A percentile compares a stretch with the other conserved stretches of the same genome.
Conservation (phyloP, 1,284 basidiomycete species). For the Ceratobasidium sp. region DNA sequence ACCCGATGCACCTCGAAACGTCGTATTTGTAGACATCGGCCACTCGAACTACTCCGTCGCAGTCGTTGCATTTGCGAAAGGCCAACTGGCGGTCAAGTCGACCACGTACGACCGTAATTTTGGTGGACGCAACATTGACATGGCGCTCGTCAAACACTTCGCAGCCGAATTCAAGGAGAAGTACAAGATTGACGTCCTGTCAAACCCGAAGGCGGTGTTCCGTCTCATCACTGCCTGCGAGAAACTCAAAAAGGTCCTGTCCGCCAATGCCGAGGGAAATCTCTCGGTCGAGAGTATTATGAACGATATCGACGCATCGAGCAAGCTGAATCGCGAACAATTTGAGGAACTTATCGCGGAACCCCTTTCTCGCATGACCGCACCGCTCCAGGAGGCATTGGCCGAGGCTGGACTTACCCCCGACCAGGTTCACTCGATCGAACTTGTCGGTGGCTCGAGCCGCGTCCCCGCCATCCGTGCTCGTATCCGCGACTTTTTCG, state of each 20-base stretch:
- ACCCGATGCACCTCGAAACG: conserved; percentile 78
- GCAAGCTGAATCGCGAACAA: conserved; percentile 64
- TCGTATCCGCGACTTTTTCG: conserved; percentile 68
- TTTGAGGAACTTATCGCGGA: conserved; percentile 65
- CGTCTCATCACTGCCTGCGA: conserved; percentile 82
- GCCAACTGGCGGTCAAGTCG: conserved; percentile 82
- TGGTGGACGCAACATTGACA: conserved; percentile 93
- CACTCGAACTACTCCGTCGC: conserved; percentile 87
- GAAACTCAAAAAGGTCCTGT: conserved; percentile 74
- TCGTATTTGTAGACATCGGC: conserved; percentile 92
- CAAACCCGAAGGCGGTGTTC: conserved; percentile 90
- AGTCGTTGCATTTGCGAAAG: conserved; percentile 91
- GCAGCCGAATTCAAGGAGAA: conserved; percentile 88
- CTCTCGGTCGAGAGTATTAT: conserved; percentile 92
- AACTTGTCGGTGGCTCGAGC: conserved; percentile 72
- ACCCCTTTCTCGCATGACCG: conserved; percentile 62
- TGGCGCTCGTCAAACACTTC: conserved; percentile 85
- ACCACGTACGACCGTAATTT: conserved; percentile 90
- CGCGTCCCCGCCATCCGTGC: conserved; percentile 74
- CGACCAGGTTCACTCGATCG: conserved; percentile 69
- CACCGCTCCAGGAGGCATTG: conserved; percentile 65
- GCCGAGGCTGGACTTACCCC: conserved; percentile 63
- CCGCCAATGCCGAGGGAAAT: conserved; percentile 85
- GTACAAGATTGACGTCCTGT: conserved; percentile 94
- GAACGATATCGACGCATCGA: conserved; percentile 82